Percentiles rank a stretch among this genome's conserved stretches.
Conservation (phyloP, 768 basidiomycete species). For the Lactifluus subvellereus region DNA sequence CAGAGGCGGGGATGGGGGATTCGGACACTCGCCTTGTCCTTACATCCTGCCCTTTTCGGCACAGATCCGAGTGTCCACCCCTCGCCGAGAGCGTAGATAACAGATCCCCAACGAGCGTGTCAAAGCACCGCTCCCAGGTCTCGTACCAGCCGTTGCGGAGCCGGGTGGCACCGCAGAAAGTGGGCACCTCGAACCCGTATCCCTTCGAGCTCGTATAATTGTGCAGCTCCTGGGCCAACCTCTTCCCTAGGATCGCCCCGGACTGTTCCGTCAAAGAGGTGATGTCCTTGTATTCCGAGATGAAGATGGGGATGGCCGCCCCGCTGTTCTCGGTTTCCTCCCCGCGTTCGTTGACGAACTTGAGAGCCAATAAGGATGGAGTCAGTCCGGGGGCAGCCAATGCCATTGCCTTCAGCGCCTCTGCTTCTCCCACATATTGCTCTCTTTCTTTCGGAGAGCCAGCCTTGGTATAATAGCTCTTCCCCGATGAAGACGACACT, state of each 20-base stretch:
- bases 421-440: conserved; percentile 64
- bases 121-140: conserved; percentile 66
- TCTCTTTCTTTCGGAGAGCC: conserved; percentile 49
- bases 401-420: conserved; percentile 58
- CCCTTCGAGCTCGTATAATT: conserved; percentile 44
- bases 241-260: conserved; percentile 48
- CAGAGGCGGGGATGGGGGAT: neutral
- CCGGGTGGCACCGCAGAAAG: conserved; percentile 69
- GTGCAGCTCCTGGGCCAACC: conserved; percentile 66
- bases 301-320: conserved; percentile 52
- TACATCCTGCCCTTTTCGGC: conserved; percentile 47
- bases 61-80: conserved; percentile 42
- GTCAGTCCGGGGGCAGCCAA: conserved; percentile 62
- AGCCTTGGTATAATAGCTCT: conserved; percentile 55
- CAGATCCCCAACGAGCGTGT: conserved; percentile 54
- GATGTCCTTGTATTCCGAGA: conserved; percentile 69
- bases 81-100: conserved; percentile 41
- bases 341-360: conserved; percentile 31
- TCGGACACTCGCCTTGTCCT: conserved; percentile 35
- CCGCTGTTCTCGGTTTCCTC: conserved; percentile 27
- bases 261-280: conserved; percentile 40
- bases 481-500: conserved; percentile 52
- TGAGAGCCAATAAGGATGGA: conserved; percentile 50
- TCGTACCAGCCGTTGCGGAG: conserved; percentile 68
- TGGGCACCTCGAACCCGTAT: conserved; percentile 69